Base-by-base conservation (phyloP, 495 filamentous ascomycete species). In the Neurospora sp. region DNA sequence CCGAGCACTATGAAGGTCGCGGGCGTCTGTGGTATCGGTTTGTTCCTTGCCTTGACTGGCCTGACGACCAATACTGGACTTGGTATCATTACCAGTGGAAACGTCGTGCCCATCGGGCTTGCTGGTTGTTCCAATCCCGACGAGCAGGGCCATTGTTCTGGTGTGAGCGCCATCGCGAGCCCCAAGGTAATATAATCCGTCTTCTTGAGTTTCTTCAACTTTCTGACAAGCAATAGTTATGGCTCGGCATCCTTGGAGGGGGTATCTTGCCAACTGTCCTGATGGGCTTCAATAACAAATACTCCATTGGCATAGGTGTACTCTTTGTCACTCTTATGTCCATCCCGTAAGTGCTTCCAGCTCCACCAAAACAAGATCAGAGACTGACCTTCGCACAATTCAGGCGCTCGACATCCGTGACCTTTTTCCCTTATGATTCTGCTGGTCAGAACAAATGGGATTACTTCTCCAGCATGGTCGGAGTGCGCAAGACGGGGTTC, bases 301-400 rank as follows among this genome's bases (percentile, higher is more conserved):
- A 89, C 73, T 92, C 93, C 41, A 91, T 95, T 41, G 90, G 95
- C 72, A 88, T 91, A n/a, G 93, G 93, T n/a, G 94, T 96, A 42
- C 81, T 89, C 62, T 80, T 94, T 11, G 93, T 96, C 35, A 93
- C 92, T 3, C 91, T 94, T 75, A 87, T 94, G 74, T 93, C 91
- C 4, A 95, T 93, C 92, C 92, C 93, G 74, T 87, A 54, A 82
- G 85, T 83, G 37, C 35, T 42, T 8, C 49, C 16, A 62, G 20
- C 14, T 11, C 37, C 18, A 23, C 31, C 7, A 5, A 44, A 16
- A 6, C 27, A 60, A 27, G 23, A 37, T 39, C 14, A 35, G 12
- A 14, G 54, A 18, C 18, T 16, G 62, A 75, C 71, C 49, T 54
- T 38, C 23, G 54, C 38, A 74, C 75, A 35, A n/a, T 37, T 41